phyloP scores from a whole-genome alignment of 2,329 filamentous ascomycete genomes.

The Leptographium procerum region DNA sequence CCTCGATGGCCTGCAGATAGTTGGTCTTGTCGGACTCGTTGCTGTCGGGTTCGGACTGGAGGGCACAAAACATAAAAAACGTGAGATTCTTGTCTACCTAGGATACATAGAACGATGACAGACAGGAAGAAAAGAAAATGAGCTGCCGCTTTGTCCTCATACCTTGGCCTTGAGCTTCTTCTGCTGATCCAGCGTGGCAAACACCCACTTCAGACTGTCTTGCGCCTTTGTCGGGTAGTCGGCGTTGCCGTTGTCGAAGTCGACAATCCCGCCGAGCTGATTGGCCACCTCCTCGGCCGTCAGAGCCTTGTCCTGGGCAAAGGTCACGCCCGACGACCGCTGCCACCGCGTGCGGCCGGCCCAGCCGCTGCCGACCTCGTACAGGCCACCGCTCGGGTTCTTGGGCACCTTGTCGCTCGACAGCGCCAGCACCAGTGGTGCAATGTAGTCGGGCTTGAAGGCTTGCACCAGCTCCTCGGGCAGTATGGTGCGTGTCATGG shows the following conservation, averaged over 20 bases:
- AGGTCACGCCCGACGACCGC: conserved; percentile 76
- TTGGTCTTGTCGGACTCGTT: conserved; percentile 43
- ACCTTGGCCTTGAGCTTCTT: conserved; percentile 44
- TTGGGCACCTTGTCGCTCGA: conserved; percentile 76
- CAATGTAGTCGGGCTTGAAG: conserved; percentile 98
- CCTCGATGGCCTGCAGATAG: conserved; percentile 63
- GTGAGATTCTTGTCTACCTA: conserved; percentile 12
- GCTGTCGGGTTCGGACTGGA: conserved; percentile 13
- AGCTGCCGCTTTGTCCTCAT: conserved; percentile 30
- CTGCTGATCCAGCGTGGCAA: conserved; percentile 77
- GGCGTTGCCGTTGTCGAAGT: conserved; percentile 79
- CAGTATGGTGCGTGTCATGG: conserved; percentile 88
- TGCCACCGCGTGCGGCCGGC: conserved; percentile 89
- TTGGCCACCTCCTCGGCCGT: conserved; percentile 75
- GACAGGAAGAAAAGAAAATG: too few species aligned
- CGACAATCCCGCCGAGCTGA: conserved; percentile 65
- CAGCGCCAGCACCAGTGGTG: conserved; percentile 79
- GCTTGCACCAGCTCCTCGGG: conserved; percentile 97
- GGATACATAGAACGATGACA: neutral
- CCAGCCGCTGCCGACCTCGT: conserved; percentile 94
- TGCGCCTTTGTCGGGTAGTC: conserved; percentile 74
- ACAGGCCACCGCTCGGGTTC: conserved; percentile 74
- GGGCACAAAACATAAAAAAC: conserved; percentile 10
- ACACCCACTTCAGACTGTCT: conserved; percentile 64
- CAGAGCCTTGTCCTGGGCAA: conserved; percentile 74